Base-by-base conservation (phyloP, 768 basidiomycete species). In the Coprinellus micaceus region DNA sequence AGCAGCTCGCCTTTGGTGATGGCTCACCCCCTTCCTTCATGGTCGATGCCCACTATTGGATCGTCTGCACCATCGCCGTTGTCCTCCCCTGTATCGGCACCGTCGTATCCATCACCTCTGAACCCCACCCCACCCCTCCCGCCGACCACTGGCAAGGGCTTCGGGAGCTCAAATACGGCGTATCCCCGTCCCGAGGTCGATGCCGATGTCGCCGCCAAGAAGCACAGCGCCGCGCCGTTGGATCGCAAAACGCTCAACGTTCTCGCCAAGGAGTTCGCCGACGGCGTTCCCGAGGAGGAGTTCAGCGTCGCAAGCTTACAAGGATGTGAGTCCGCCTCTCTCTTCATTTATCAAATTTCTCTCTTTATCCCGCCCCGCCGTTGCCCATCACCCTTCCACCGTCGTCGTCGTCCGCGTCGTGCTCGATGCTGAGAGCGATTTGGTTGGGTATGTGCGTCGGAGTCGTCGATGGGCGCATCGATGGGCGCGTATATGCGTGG, bases 271-370 rank as follows among this genome's bases (percentile, higher is more conserved):
- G 65, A 76, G 57, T 95, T 95, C 64, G 89, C 91, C 3, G 88
- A 90, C 59, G 75, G 82, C 22, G 84, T 95, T 21, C 91, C 94
- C 0, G 88, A 92, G 36, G 85, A 88, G 39, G 88, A 90, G 73
- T 91, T 94, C 66, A 90, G 89, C 64, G 89, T 94, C 53, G 93
- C 94, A 19, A 88, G 91, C 55, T 75, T 97, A 53, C 93, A 95
- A 73, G 93, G 91, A 69, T 94, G 89, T 90, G 69, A 81, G 89
- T 85, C 33, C 64, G 59, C 60, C 62, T 63, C 61, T 51, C 52
- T 64, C 61, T 64, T 60, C 54, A 15, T 43, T 21, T 15, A 17
- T 43, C 19, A 17, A 43, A 5, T 43, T 43, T 57, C 45, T n/a
- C 53, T 30, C 51, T 54, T 51, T 33, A 28, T 40, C 47, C 6